Percentiles rank a stretch among this genome's conserved stretches.
Conservation (phyloP, 768 basidiomycete species). For the Leccinum disarticulatum region DNA sequence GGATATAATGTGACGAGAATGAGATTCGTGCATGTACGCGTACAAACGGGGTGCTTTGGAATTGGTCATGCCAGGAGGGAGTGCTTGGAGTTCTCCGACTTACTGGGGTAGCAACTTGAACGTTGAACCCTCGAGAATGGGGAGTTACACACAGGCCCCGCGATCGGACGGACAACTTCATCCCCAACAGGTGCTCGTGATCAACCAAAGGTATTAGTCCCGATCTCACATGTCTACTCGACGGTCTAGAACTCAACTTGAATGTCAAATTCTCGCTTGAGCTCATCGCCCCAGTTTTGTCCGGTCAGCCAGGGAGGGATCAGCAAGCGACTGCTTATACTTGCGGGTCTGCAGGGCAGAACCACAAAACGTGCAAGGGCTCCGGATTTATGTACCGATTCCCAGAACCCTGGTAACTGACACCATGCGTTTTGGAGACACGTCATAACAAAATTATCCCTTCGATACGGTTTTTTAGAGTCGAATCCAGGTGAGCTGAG, state of each 20-base stretch:
- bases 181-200: constrained; percentile 2
- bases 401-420: constrained; percentile 30
- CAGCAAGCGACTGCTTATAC: constrained; percentile 17
- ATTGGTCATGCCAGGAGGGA: constrained; percentile 13
- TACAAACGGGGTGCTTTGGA: constrained; percentile 17
- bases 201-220: constrained; percentile 5
- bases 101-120: constrained; percentile 1
- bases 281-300: constrained; percentile 28
- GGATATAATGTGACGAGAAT: constrained; percentile 11
- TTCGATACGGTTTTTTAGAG: constrained; percentile 16
- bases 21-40: constrained; percentile 6
- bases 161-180: constrained; percentile 9
- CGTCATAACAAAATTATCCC: constrained; percentile 18
- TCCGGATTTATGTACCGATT: constrained; percentile 22
- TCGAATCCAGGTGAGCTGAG: constrained; percentile 15
- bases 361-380: constrained; percentile 17
- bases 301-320: constrained; percentile 19
- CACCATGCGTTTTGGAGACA: constrained; percentile 27
- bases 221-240: constrained; percentile 15
- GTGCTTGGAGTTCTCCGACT: constrained; percentile 4
- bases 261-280: constrained; percentile 29
- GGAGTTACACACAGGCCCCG: constrained; percentile 7
- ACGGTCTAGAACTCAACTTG: constrained; percentile 26
- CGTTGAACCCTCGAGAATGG: constrained; percentile 14
- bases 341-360: constrained; percentile 21